Base-by-base conservation (phyloP, 306 rosid genomes). In the Hippophae rhamnoides region DNA sequence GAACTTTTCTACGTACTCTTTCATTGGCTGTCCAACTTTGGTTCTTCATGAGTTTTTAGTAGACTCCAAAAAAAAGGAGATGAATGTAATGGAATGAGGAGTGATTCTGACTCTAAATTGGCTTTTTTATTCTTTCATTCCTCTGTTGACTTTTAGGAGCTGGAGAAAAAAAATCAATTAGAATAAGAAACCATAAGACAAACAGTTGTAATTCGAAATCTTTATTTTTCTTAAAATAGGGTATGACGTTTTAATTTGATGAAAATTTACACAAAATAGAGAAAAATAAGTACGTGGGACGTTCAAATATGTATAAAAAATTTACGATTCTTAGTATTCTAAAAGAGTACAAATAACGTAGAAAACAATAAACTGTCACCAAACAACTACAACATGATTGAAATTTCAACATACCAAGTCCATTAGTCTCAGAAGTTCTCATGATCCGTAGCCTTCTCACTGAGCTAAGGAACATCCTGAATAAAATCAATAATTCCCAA, bases 391-490 rank as follows among this genome's bases (percentile, higher is more conserved):
- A 10, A 46, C 27, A 52, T 41, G 47, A 6, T 27, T 70, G 50
- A 41, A 43, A 54, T 43, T 6, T 18, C 46, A 46, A 64, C 69
- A 5, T 76, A 84, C 92, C 83, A 23, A 84, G 87, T 63, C 92
- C 87, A 13, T 79, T 84, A 38, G 92, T 83, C 57, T 84, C 87
- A 0, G 92, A 78, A 9, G 92, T 84, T 60, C 78, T 76, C 92
- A 84, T 84, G 76, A 84, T 84, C 25, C 92, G 77, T 50, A 84
- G 92, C 74, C 86, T 77, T 73, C 80, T 84, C 74, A 81, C 92
- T 0, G 87, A 84, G 74, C 71, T 52, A 9, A 78, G 66, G 71
- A 84, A 84, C 92, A 84, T 84, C 78, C 92, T 84, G 54, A 43
- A 70, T 27, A 43, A 52, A 61, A 40, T 49, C 48, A 62, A 41